Conservation (phyloP, 2,329 filamentous ascomycete genomes). For the Arthrobotrys pseudoclavata region DNA sequence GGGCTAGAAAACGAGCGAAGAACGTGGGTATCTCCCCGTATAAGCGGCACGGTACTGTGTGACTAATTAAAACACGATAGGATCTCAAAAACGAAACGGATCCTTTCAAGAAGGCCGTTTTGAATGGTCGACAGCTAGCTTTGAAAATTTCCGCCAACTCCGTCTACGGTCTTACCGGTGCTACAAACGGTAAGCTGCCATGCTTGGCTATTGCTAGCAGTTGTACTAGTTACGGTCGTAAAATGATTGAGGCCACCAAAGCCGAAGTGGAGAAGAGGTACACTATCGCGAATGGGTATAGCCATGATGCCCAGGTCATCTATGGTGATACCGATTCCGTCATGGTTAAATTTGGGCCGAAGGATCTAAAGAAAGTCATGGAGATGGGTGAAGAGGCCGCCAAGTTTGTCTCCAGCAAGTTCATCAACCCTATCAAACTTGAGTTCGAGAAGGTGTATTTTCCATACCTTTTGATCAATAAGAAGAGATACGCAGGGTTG, state of each 20-base stretch:
- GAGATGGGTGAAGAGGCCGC: slow-evolving; percentile 94
- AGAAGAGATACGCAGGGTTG: slow-evolving; percentile 97
- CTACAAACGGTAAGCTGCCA: slow-evolving; percentile 93
- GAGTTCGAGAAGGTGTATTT: slow-evolving; percentile 99
- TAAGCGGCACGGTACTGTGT: not conserved
- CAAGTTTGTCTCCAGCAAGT: slow-evolving; percentile 88
- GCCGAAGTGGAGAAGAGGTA: slow-evolving; percentile 91
- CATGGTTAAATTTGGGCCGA: slow-evolving; percentile 98
- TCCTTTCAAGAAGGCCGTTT: slow-evolving; percentile 95
- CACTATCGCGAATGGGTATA: slow-evolving; percentile 92
- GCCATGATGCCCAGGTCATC: slow-evolving; percentile 94
- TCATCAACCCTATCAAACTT: slow-evolving; percentile 96
- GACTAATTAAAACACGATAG: slow-evolving; percentile 28
- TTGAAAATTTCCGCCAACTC: slow-evolving; percentile 97
- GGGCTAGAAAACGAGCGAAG: slow-evolving; percentile 88
- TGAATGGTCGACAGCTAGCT: slow-evolving; percentile 96
- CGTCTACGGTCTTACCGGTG: slow-evolving; percentile 96
- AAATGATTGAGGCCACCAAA: slow-evolving; percentile 99
- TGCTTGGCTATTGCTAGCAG: slow-evolving; percentile 96
- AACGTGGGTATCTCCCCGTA: slow-evolving; percentile 37
- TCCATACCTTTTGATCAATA: slow-evolving; percentile 98
- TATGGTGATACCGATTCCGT: slow-evolving; percentile 99
- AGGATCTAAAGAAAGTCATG: slow-evolving; percentile 89
- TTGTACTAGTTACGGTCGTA: slow-evolving; percentile 94
- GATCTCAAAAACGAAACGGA: slow-evolving; percentile 87